Percentiles rank a stretch among this genome's conserved stretches.
Evolutionary conservation across 1,284 basidiomycete genomes (phyloP).

Genomic region (Fomes fomentarius): DNA sequence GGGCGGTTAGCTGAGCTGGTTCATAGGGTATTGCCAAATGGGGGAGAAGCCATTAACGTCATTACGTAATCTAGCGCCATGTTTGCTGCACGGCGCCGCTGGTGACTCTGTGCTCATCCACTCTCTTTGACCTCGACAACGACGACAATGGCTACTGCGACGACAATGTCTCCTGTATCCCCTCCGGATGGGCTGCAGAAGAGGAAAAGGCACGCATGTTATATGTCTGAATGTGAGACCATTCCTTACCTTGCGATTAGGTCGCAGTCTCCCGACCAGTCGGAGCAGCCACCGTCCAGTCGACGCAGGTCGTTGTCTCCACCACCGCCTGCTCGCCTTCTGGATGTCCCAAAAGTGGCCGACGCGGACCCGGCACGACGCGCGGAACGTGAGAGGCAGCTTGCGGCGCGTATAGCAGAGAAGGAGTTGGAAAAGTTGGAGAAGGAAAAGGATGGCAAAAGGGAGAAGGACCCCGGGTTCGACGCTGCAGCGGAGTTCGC

Average conservation of each 20-base stretch:
- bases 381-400: constrained; percentile 77
- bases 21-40: too few relatives aligned
- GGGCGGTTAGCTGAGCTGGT: too few relatives aligned
- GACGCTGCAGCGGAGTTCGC: constrained; percentile 82
- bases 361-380: constrained; percentile 82
- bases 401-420: constrained; percentile 73
- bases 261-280: constrained; percentile 52
- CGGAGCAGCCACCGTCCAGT: constrained; percentile 57
- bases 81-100: constrained; percentile 5
- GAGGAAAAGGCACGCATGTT: constrained; percentile 55
- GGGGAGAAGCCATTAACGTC: too few relatives aligned
- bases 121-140: constrained; percentile 20
- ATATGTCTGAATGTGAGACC: neutral
- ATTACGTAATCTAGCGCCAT: constrained; percentile 15
- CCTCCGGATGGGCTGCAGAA: constrained; percentile 45
- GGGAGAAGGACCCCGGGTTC: constrained; percentile 43
- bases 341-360: constrained; percentile 60
- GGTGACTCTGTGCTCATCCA: too few relatives aligned
- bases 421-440: constrained; percentile 69
- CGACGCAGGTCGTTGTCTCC: constrained; percentile 70
- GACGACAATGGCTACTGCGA: constrained; percentile 51
- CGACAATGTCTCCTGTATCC: constrained; percentile 40
- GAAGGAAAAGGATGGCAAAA: constrained; percentile 52
- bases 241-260: constrained; percentile 12
- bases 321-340: constrained; percentile 42